Evolutionary conservation across 2,329 filamentous ascomycete genomes (phyloP).

Genomic region (Cyphellophora attinorum): DNA sequence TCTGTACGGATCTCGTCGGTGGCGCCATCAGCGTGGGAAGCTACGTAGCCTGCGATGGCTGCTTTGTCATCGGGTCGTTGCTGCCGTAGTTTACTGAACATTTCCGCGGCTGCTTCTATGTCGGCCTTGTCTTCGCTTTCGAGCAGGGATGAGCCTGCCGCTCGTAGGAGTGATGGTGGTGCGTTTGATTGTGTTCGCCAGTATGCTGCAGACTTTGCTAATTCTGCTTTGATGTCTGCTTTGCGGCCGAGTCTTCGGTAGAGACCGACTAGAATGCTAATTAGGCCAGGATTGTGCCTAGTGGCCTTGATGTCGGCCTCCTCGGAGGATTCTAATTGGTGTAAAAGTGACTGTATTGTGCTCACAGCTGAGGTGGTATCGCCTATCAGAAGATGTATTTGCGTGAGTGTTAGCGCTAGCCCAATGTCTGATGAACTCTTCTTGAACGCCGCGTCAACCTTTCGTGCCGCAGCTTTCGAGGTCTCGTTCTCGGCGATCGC

Average conservation of each 20-base stretch:
- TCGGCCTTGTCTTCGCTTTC: constrained; percentile 63
- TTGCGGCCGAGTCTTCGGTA: constrained; percentile 69
- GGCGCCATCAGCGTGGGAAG: constrained; percentile 60
- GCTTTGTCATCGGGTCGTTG: constrained; percentile 54
- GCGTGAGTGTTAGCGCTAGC: constrained; percentile 66
- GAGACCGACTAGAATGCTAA: constrained; percentile 69
- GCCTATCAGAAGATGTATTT: constrained; percentile 65
- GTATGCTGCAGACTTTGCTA: constrained; percentile 69
- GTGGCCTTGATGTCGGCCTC: constrained; percentile 53
- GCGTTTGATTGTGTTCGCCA: constrained; percentile 60
- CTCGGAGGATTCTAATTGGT: constrained; percentile 55
- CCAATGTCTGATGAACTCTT: constrained; percentile 72
- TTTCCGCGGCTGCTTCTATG: constrained; percentile 59
- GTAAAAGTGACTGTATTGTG: constrained; percentile 68
- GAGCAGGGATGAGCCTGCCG: constrained; percentile 74
- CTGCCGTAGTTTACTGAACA: constrained; percentile 64
- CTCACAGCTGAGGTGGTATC: constrained; percentile 65
- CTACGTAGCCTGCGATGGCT: constrained; percentile 74
- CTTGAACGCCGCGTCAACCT: constrained; percentile 59
- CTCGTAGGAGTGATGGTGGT: constrained; percentile 60
- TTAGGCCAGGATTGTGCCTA: constrained; percentile 73
- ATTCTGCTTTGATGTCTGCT: constrained; percentile 58
- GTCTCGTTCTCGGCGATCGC: constrained; percentile 54
- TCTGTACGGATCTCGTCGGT: constrained; percentile 27
- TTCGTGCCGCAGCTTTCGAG: constrained; percentile 59